A percentile compares a stretch with the other conserved stretches of the same genome.
Conservation (phyloP, 768 basidiomycete genomes). For the Rhodotorula toruloides region DNA sequence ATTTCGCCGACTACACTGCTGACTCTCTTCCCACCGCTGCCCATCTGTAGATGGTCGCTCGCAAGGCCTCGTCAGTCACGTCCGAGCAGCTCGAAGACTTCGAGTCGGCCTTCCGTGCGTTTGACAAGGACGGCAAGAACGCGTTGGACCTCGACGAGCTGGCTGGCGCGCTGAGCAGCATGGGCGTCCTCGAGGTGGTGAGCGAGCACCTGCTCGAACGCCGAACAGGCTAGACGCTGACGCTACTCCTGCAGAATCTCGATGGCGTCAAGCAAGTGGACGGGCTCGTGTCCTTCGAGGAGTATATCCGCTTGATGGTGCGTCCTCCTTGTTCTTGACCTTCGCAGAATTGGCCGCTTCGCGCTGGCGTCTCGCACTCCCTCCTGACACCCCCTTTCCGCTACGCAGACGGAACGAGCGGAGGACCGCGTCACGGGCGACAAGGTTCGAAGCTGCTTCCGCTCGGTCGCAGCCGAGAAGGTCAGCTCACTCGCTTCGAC, state of each 20-base stretch:
- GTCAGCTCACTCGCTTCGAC: conserved; percentile 49
- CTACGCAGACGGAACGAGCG: conserved; percentile 75
- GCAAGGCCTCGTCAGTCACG: conserved; percentile 88
- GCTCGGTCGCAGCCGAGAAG: conserved; percentile 83
- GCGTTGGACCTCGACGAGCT: conserved; percentile 78
- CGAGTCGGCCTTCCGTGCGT: conserved; percentile 94
- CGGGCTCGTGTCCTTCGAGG: conserved; percentile 85
- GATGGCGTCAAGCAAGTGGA: conserved; percentile 49
- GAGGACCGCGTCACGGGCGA: conserved; percentile 92
- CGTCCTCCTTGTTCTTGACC: too few relatives aligned
- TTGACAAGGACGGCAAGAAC: conserved; percentile 87
- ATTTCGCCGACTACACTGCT: too few relatives aligned
- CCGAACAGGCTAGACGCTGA: background rate
- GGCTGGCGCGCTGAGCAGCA: conserved; percentile 86
- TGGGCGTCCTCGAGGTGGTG: conserved; percentile 87
- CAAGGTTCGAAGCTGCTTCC: conserved; percentile 88
- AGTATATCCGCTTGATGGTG: conserved; percentile 89
- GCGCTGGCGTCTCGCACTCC: background rate
- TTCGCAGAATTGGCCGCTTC: too few relatives aligned
- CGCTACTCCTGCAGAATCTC: conserved; percentile 1
- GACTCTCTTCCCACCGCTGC: too few relatives aligned
- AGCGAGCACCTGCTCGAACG: conserved; percentile 48
- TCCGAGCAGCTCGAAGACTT: conserved; percentile 95
- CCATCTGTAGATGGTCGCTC: conserved; percentile 70
- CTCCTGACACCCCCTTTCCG: conserved; percentile 8